Percentiles rank a stretch among this genome's conserved stretches.
Evolutionary conservation across 768 basidiomycete genomes (phyloP).

Genomic region (Hypsizygus marmoreus): DNA sequence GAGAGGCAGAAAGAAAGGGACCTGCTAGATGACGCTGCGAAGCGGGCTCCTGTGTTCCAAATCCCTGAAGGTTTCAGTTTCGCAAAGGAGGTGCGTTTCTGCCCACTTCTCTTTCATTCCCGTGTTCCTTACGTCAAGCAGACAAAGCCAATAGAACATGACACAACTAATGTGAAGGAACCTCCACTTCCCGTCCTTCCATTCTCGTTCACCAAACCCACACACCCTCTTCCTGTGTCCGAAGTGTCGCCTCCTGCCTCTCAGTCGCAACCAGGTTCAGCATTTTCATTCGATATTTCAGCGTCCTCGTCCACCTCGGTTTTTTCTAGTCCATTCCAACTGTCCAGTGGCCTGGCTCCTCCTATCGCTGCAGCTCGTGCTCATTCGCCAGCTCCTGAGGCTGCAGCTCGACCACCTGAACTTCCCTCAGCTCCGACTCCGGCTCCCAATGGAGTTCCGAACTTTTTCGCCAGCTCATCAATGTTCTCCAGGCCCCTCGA

Average conservation of each 20-base stretch:
- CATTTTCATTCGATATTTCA: constrained; percentile 1
- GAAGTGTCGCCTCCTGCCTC: constrained; percentile 14
- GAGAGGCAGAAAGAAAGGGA: constrained; percentile 45
- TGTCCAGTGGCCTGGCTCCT: not conserved
- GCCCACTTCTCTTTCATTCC: not conserved
- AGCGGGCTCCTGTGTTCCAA: constrained; percentile 57
- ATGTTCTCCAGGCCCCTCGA: constrained; percentile 42
- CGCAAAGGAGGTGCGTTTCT: constrained; percentile 55
- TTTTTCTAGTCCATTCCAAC: not conserved
- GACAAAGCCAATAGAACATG: constrained; percentile 38
- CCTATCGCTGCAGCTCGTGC: not conserved
- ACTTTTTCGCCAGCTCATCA: constrained; percentile 64
- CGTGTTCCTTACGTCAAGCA: constrained; percentile 17
- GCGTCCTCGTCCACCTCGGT: not conserved
- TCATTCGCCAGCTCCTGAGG: not conserved
- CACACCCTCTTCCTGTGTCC: constrained; percentile 16
- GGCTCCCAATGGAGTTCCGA: constrained; percentile 43
- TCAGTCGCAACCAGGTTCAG: not conserved
- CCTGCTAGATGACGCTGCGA: constrained; percentile 55
- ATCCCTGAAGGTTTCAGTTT: constrained; percentile 69
- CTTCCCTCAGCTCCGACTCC: not conserved
- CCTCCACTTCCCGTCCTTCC: constrained; percentile 67
- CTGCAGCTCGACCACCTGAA: not conserved
- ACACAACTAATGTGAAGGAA: constrained; percentile 53
- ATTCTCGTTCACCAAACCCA: constrained; percentile 57